Percentiles rank a stretch among this genome's conserved stretches.
Evolutionary conservation across 441 rosid genomes (phyloP).

Genomic region (Gossypium gossypioides): DNA sequence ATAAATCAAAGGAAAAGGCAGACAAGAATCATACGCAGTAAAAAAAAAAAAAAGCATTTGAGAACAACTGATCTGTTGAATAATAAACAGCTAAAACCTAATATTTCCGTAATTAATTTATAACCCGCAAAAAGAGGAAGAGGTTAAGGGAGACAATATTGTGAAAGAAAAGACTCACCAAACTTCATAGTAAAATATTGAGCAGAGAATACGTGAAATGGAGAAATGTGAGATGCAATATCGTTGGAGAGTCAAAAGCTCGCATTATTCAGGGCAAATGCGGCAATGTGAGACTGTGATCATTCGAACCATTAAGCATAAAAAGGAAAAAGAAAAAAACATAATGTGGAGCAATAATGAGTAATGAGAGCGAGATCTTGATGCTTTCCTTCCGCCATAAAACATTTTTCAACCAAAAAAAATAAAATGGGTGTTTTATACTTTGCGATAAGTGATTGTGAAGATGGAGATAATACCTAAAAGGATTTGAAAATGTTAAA

Average conservation of each 20-base stretch:
- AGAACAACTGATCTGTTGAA: not conserved
- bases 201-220: conserved; percentile 9
- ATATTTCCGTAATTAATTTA: not conserved
- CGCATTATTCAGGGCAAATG: conserved; percentile 14
- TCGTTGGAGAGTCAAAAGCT: conserved; percentile 13
- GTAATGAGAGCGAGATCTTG: conserved; percentile 12
- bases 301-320: conserved; percentile 11
- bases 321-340: not conserved
- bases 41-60: not conserved
- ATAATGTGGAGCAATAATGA: conserved; percentile 13
- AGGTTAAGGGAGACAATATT: not conserved
- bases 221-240: conserved; percentile 7
- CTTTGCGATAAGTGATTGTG: not conserved
- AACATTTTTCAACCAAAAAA: not conserved
- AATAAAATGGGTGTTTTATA: not conserved
- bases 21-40: not conserved
- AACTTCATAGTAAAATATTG: conserved; percentile 20
- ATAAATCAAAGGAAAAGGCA: not conserved
- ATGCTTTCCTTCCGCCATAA: conserved; percentile 1
- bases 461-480: not conserved
- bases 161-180: conserved; percentile 15
- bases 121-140: not conserved
- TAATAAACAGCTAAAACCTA: not conserved
- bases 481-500: not conserved
- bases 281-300: conserved; percentile 6